Evolutionary conservation across 768 basidiomycete genomes (phyloP).

Genomic region (Dacryopinax spathularia): DNA sequence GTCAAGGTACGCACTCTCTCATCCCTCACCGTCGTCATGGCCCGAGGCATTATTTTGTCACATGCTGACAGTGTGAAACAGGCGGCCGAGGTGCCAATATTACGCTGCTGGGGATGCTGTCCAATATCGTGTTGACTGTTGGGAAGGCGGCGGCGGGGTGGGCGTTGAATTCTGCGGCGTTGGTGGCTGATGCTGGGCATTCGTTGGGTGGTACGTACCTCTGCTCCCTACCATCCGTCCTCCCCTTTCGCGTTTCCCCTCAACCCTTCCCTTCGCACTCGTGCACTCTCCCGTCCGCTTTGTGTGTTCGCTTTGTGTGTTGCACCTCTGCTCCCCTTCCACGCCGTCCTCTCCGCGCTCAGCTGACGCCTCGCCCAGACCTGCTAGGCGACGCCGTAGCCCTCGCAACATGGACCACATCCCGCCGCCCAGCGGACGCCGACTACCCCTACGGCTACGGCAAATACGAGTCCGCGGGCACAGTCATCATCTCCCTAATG

Average conservation of each 20-base stretch:
- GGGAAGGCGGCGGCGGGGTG: slow-evolving; percentile 81
- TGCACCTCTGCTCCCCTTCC: background rate
- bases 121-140: slow-evolving; percentile 68
- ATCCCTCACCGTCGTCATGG: too few relatives aligned
- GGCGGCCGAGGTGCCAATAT: slow-evolving; percentile 72
- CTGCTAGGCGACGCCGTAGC: slow-evolving; percentile 84
- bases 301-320: background rate
- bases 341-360: background rate
- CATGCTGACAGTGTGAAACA: slow-evolving; percentile 19
- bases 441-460: slow-evolving; percentile 74
- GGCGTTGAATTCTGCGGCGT: slow-evolving; percentile 68
- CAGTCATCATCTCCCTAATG: slow-evolving; percentile 75
- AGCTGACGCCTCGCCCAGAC: slow-evolving; percentile 30
- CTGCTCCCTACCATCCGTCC: slow-evolving; percentile 9
- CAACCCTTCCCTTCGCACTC: too few relatives aligned
- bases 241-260: background rate
- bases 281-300: too few relatives aligned
- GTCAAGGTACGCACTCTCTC: slow-evolving; percentile 36
- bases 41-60: background rate
- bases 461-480: slow-evolving; percentile 92
- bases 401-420: slow-evolving; percentile 74
- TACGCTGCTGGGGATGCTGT: slow-evolving; percentile 68
- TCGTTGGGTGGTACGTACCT: slow-evolving; percentile 58
- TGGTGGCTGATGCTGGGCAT: slow-evolving; percentile 90
- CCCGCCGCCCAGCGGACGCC: slow-evolving; percentile 62